Evolutionary conservation across 441 rosid species (phyloP).

Genomic region (Francoa sonchifolia): DNA sequence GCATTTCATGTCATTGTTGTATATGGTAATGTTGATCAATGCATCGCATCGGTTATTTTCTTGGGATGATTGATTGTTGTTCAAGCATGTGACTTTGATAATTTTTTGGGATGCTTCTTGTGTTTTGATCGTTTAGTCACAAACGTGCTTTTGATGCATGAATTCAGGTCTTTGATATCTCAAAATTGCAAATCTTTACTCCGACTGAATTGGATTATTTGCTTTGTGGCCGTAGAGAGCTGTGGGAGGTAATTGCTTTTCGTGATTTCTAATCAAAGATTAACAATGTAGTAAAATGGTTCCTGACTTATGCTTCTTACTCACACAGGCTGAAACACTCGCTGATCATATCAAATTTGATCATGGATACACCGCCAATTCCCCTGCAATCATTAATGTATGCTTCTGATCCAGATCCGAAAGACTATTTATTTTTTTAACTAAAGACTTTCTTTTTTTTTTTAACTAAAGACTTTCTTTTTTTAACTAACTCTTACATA

Average conservation of each 20-base stretch:
- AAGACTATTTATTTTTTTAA: too few species aligned
- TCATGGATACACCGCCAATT: constrained; percentile 96
- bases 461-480: too few species aligned
- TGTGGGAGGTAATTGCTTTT: constrained; percentile 73
- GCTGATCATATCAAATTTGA: constrained; percentile 94
- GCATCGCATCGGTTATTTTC: too few species aligned
- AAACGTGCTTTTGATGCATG: constrained; percentile 4
- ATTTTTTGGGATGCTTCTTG: background rate
- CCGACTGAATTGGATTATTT: constrained; percentile 85
- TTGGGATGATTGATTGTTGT: too few species aligned
- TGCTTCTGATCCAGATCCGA: too few species aligned
- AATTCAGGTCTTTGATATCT: constrained; percentile 80
- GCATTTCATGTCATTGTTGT: too few species aligned
- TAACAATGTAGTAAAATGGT: background rate
- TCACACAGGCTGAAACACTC: constrained; percentile 69
- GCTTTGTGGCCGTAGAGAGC: constrained; percentile 94
- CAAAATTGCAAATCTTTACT: constrained; percentile 90
- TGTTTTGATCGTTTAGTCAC: background rate
- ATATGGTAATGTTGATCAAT: too few species aligned
- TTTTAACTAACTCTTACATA: background rate
- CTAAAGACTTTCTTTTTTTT: too few species aligned
- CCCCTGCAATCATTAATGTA: constrained; percentile 82
- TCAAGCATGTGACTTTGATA: background rate
- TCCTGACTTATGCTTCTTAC: background rate
- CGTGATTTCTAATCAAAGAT: background rate